phyloP scores from a whole-genome alignment of 164 flowering plant genomes.

The Nymphaea colorata region DNA sequence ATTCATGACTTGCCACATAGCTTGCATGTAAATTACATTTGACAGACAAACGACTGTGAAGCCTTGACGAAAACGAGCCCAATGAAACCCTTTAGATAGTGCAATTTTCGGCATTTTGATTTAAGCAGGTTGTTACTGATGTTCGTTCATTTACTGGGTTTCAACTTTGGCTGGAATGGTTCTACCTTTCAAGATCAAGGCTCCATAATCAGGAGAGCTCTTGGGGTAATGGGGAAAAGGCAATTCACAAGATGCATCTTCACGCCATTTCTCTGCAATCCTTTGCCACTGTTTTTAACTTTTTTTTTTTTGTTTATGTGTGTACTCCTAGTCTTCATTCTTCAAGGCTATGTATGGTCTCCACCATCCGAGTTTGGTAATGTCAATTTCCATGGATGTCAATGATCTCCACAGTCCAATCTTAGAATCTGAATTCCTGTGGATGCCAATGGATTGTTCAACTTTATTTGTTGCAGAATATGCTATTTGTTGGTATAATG shows the following conservation, averaged over 20 bases:
- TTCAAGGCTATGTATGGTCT: too few species aligned
- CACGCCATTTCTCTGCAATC: background rate
- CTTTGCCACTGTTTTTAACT: background rate
- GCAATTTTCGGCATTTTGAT: background rate
- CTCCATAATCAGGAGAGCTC: background rate
- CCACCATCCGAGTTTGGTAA: too few species aligned
- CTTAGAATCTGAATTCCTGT: too few species aligned
- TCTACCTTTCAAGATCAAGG: conserved; percentile 45
- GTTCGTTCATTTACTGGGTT: conserved; percentile 40
- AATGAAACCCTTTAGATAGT: background rate
- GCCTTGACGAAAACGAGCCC: background rate
- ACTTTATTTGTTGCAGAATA: too few species aligned
- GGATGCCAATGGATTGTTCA: too few species aligned
- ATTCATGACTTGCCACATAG: conserved; percentile 58
- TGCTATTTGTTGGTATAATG: too few species aligned
- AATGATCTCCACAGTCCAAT: too few species aligned
- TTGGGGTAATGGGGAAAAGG: background rate
- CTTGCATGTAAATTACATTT: conserved; percentile 63
- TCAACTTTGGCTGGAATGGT: conserved; percentile 88
- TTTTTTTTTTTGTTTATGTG: too few species aligned
- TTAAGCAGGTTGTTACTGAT: background rate
- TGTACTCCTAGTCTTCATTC: too few species aligned
- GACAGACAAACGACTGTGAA: conserved; percentile 5
- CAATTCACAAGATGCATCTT: background rate
- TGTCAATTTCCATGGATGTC: too few species aligned